phyloP scores from a whole-genome alignment of 1,284 basidiomycete genomes.

The Cutaneotrichosporon sp. region DNA sequence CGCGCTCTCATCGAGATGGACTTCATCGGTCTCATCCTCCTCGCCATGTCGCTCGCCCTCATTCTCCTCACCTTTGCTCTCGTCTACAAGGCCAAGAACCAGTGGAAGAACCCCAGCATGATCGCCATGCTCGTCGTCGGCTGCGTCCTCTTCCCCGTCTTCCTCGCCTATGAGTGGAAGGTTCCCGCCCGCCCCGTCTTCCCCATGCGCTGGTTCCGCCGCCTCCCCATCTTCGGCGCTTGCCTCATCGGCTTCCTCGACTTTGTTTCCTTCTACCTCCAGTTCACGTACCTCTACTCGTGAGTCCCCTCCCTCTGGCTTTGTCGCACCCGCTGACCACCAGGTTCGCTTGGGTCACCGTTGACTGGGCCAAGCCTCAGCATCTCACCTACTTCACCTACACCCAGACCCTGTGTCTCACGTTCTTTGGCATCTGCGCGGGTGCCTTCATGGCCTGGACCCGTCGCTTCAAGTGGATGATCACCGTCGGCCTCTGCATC shows the following conservation, averaged over 20 bases:
- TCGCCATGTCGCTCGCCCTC: slow-evolving; percentile 63
- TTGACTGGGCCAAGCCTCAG: slow-evolving; percentile 40
- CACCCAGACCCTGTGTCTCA: slow-evolving; percentile 51
- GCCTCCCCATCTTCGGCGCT: slow-evolving; percentile 64
- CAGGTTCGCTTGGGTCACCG: slow-evolving; percentile 43
- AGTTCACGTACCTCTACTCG: slow-evolving; percentile 48
- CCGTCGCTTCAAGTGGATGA: slow-evolving; percentile 58
- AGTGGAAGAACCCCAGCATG: slow-evolving; percentile 44
- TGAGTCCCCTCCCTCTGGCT: slow-evolving; percentile 7
- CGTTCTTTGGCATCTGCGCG: slow-evolving; percentile 55
- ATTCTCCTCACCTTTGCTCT: slow-evolving; percentile 70
- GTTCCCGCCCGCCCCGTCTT: slow-evolving; percentile 55
- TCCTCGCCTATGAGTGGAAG: slow-evolving; percentile 55
- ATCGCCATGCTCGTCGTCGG: slow-evolving; percentile 27
- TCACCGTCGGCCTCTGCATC: slow-evolving; percentile 67
- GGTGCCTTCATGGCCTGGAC: slow-evolving; percentile 54
- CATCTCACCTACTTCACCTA: slow-evolving; percentile 47
- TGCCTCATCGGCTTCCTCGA: slow-evolving; percentile 69
- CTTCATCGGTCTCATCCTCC: slow-evolving; percentile 64
- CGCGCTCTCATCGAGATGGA: slow-evolving; percentile 32
- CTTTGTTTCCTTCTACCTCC: slow-evolving; percentile 62
- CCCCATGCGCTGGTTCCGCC: slow-evolving; percentile 61
- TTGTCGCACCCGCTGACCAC: neutral
- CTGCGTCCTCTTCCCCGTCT: slow-evolving; percentile 53
- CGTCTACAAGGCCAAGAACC: slow-evolving; percentile 53